Percentiles rank a stretch among this genome's conserved stretches.
phyloP scores from a whole-genome alignment of 345 rosid species.

The Gossypium rotundifolium region DNA sequence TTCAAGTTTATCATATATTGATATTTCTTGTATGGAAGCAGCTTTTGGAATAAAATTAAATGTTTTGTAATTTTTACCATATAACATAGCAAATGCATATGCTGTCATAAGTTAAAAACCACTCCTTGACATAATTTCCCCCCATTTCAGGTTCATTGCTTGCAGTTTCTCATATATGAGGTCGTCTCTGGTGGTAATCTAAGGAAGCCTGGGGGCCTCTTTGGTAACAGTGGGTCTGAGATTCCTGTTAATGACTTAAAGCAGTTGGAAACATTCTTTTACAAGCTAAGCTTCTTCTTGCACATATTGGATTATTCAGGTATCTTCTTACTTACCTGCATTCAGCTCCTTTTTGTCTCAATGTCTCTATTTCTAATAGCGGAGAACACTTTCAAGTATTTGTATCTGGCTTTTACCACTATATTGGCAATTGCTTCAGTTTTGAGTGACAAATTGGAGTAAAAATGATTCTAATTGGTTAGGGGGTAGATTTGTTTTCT shows the following conservation, averaged over 20 bases:
- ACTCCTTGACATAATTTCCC: not conserved
- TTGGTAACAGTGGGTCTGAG: slow-evolving; percentile 97
- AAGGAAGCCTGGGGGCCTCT: slow-evolving; percentile 95
- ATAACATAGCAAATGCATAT: not conserved
- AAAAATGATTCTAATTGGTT: not conserved
- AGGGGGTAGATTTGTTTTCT: not conserved
- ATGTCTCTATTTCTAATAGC: not conserved
- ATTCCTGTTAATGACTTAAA: slow-evolving; percentile 89
- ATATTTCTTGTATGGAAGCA: not conserved
- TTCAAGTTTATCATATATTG: not conserved
- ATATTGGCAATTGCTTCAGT: not conserved
- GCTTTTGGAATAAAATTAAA: not conserved
- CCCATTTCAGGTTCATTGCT: slow-evolving; percentile 75
- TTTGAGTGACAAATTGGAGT: not conserved
- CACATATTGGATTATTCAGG: slow-evolving; percentile 94
- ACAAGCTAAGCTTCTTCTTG: slow-evolving; percentile 96
- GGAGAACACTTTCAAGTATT: not conserved
- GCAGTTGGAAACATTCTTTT: slow-evolving; percentile 92
- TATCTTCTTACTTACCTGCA: slow-evolving; percentile 22
- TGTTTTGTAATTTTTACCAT: not conserved
- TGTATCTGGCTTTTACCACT: not conserved
- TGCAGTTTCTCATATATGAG: slow-evolving; percentile 95
- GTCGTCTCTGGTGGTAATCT: slow-evolving; percentile 99
- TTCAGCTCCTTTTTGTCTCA: not conserved
- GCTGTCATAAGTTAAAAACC: not conserved